phyloP scores from a whole-genome alignment of 2,329 filamentous ascomycete species.

The Aureobasidium leucospermi region DNA sequence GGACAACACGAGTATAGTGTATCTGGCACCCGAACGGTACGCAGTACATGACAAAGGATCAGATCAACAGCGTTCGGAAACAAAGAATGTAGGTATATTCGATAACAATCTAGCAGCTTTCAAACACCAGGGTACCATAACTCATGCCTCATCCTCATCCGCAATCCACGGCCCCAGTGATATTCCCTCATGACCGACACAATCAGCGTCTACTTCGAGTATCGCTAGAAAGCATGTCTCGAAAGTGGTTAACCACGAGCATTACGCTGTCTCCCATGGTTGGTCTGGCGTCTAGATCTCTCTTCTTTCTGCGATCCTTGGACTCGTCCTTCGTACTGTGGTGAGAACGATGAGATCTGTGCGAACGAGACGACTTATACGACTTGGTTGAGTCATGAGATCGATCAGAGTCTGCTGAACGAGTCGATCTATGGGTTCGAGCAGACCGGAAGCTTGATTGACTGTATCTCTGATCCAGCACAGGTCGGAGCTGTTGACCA shows the following conservation, averaged over 20 bases:
- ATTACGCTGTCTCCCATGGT: constrained; percentile 10
- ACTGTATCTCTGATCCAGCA: neutral
- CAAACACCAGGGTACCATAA: neutral
- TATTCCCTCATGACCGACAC: neutral
- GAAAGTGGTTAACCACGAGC: constrained; percentile 5
- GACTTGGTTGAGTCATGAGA: neutral
- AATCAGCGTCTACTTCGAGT: neutral
- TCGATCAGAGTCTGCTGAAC: neutral
- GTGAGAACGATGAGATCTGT: neutral
- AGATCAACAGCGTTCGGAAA: neutral
- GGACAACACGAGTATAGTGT: too few species aligned
- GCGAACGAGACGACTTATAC: neutral
- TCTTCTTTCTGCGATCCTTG: neutral
- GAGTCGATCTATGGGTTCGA: neutral
- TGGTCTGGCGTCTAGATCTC: neutral
- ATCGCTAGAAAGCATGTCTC: neutral
- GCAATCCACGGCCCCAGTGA: too few species aligned
- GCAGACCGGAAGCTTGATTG: neutral
- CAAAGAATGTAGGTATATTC: neutral
- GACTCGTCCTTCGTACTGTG: neutral
- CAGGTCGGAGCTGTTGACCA: neutral
- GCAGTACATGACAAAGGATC: too few species aligned
- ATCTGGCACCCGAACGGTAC: too few species aligned
- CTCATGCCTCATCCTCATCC: neutral
- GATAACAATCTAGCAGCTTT: neutral